These are phyloP conservation scores for Calonectria honghensis DNA, from an alignment of 2,329 filamentous ascomycete genomes.

Conservation along the genomic window DNA sequence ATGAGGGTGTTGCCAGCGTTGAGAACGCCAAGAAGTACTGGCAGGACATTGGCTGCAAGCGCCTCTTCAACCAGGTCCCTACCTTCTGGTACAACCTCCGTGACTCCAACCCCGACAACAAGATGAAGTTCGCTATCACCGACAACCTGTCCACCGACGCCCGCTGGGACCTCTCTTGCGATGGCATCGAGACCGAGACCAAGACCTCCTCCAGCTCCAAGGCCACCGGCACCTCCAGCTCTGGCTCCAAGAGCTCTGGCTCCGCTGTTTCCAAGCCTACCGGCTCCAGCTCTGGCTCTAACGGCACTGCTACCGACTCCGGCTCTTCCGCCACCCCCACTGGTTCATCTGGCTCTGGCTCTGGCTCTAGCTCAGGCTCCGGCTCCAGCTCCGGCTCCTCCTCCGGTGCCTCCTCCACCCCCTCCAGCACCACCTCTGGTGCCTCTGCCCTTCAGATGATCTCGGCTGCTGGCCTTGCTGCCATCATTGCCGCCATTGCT, in stretches of 20 bases:
- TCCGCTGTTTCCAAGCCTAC: conserved; percentile 14
- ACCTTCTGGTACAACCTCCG: conserved; percentile 79
- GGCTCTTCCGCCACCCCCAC: conserved; percentile 28
- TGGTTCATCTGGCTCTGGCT: conserved; percentile 28
- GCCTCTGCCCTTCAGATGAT: conserved; percentile 45
- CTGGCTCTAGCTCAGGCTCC: conserved; percentile 32
- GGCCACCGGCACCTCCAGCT: conserved; percentile 28
- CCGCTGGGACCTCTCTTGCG: conserved; percentile 73
- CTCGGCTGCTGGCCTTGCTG: conserved; percentile 47
- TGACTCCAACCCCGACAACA: conserved; percentile 76
- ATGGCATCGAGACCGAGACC: conserved; percentile 29
- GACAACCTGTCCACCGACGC: conserved; percentile 71
- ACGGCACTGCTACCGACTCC: conserved; percentile 40
- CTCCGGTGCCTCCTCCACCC: conserved; percentile 41
- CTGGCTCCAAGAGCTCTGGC: conserved; percentile 2
- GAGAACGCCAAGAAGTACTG: conserved; percentile 79
- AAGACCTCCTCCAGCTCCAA: conserved; percentile 45
- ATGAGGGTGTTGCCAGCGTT: conserved; percentile 72
- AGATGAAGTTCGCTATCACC: conserved; percentile 75
- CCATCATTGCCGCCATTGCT: conserved; percentile 50
- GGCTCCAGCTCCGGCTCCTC: conserved; percentile 31
- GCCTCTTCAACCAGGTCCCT: conserved; percentile 72
- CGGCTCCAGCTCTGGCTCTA: conserved; percentile 36
- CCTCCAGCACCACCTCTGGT: conserved; percentile 42
- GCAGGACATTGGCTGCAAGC: conserved; percentile 75